A percentile compares a stretch with the other conserved stretches of the same genome.
Evolutionary conservation across 768 basidiomycete species (phyloP).

Genomic region (Trametes villosa): DNA sequence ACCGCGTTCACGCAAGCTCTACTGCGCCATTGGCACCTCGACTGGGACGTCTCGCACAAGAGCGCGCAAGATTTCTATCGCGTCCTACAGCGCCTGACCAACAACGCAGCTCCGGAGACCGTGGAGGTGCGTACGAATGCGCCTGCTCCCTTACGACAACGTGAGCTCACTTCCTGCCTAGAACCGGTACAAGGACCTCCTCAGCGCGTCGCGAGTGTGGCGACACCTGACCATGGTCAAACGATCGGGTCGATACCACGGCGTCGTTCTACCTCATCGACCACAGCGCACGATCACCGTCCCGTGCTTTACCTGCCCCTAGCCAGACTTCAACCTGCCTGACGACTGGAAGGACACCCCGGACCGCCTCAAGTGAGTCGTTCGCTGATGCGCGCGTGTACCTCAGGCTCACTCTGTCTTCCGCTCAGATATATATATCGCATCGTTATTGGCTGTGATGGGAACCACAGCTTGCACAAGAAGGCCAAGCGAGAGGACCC

Average conservation of each 20-base stretch:
- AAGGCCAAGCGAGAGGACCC: neutral
- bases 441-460: neutral
- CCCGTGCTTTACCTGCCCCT: neutral
- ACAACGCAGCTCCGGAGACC: too few relatives aligned
- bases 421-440: neutral
- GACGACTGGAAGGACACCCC: neutral
- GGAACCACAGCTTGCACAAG: slow-evolving; percentile 1
- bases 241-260: neutral
- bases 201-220: neutral
- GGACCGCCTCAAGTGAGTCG: neutral
- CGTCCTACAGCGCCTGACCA: neutral
- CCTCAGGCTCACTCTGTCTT: neutral
- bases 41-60: neutral
- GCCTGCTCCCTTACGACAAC: too few relatives aligned
- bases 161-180: neutral
- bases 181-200: neutral
- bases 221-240: neutral
- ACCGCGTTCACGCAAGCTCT: neutral
- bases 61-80: neutral
- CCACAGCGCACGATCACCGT: neutral
- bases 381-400: neutral
- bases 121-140: neutral
- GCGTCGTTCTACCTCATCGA: neutral
- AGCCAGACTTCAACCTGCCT: slow-evolving; percentile 1
- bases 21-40: neutral